A percentile compares a stretch with the other conserved stretches of the same genome.
phyloP scores from a whole-genome alignment of 169 alveolate genomes.

The Plasmodium relictum region DNA sequence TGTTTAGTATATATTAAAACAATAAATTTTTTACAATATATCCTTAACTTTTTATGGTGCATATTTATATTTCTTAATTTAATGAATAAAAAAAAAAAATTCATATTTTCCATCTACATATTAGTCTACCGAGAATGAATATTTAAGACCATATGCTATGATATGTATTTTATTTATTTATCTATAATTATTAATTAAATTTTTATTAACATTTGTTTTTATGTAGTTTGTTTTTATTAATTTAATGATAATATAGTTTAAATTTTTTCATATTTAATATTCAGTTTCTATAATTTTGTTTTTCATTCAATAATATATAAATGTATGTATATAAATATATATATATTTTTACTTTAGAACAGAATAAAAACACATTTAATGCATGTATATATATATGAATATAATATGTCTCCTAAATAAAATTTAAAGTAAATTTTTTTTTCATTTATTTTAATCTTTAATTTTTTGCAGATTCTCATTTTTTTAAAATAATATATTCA shows the following conservation, averaged over 20 bases:
- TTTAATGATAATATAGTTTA: background rate
- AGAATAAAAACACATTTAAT: too few relatives aligned
- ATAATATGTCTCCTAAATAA: too few relatives aligned
- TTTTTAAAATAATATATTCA: too few relatives aligned
- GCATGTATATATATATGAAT: too few relatives aligned
- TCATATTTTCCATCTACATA: slow-evolving; percentile 9
- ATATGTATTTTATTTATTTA: slow-evolving; percentile 5
- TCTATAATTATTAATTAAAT: slow-evolving; percentile 4
- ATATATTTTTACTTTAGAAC: too few relatives aligned
- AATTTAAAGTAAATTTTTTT: too few relatives aligned
- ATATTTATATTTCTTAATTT: slow-evolving; percentile 9
- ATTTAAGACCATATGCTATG: slow-evolving; percentile 12
- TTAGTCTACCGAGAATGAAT: slow-evolving; percentile 1
- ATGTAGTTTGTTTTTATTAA: background rate
- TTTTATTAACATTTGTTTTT: background rate
- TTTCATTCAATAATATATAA: too few relatives aligned
- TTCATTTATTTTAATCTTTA: too few relatives aligned
- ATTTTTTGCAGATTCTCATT: too few relatives aligned
- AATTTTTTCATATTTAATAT: slow-evolving; percentile 4
- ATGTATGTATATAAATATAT: background rate
- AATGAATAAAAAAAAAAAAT: slow-evolving; percentile 22
- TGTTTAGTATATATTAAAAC: slow-evolving; percentile 1
- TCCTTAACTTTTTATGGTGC: slow-evolving; percentile 20
- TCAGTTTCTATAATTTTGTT: background rate
- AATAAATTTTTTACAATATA: background rate